Evolutionary conservation across 164 flowering plant genomes (phyloP).

Genomic region (Pachysandra terminalis): DNA sequence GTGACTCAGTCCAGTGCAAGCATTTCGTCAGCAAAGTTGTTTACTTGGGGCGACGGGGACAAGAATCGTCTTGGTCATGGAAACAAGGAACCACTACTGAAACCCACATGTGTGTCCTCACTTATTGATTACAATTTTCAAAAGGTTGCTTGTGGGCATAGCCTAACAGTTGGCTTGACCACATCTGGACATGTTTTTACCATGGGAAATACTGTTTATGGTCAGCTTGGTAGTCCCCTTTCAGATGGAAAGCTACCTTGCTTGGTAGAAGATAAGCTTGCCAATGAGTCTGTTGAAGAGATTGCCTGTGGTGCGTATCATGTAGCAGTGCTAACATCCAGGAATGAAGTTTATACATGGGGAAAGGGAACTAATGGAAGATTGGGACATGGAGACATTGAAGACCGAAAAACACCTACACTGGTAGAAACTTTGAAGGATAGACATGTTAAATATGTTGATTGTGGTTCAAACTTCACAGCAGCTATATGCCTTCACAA

Average conservation of each 20-base stretch:
- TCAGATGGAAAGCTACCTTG: constrained; percentile 78
- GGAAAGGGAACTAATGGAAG: constrained; percentile 91
- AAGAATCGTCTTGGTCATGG: constrained; percentile 90
- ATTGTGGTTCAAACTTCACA: constrained; percentile 78
- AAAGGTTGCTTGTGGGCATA: constrained; percentile 82
- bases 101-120: constrained; percentile 77
- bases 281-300: constrained; percentile 64
- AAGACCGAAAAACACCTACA: constrained; percentile 67
- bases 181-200: constrained; percentile 72
- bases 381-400: constrained; percentile 80
- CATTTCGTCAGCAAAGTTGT: constrained; percentile 68
- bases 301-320: constrained; percentile 83
- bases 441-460: constrained; percentile 66
- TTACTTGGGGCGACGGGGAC: constrained; percentile 94
- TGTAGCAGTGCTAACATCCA: constrained; percentile 71
- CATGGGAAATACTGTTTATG: constrained; percentile 82
- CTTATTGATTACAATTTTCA: constrained; percentile 69
- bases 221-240: constrained; percentile 76
- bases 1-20: constrained; percentile 68
- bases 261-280: constrained; percentile 65
- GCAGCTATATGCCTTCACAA: constrained; percentile 79
- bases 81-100: constrained; percentile 66
- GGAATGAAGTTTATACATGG: constrained; percentile 86
- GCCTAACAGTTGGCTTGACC: constrained; percentile 72
- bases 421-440: constrained; percentile 79